Percentiles rank a stretch among this genome's conserved stretches.
Evolutionary conservation across 352 stramenopile species (phyloP).

Genomic region (Phytophthora quininea): DNA sequence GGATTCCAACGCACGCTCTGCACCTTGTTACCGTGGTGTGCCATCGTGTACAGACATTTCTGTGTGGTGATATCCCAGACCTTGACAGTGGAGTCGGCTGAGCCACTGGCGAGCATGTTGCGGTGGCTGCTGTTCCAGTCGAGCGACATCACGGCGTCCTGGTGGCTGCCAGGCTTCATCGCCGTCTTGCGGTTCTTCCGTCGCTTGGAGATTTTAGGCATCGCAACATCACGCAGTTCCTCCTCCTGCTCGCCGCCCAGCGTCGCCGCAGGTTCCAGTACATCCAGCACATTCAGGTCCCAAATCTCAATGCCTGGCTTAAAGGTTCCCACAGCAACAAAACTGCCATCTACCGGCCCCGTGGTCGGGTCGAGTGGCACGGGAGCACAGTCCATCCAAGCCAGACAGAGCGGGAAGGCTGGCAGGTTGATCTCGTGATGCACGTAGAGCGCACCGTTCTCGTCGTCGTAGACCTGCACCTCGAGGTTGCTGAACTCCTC

Average conservation of each 20-base stretch:
- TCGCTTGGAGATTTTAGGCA: slow-evolving; percentile 78
- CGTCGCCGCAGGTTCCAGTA: slow-evolving; percentile 95
- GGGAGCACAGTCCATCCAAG: slow-evolving; percentile 94
- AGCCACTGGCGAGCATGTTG: slow-evolving; percentile 98
- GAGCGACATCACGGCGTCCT: slow-evolving; percentile 97
- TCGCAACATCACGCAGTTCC: slow-evolving; percentile 75
- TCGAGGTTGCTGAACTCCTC: slow-evolving; percentile 99
- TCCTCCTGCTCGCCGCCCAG: slow-evolving; percentile 94
- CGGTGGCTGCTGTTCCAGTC: slow-evolving; percentile 97
- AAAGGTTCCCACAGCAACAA: slow-evolving; percentile 99
- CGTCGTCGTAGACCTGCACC: slow-evolving; percentile 98
- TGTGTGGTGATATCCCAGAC: slow-evolving; percentile 94
- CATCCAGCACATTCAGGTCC: slow-evolving; percentile 99
- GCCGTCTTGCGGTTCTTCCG: slow-evolving; percentile 71
- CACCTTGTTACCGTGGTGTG: slow-evolving; percentile 99
- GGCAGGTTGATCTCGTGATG: slow-evolving; percentile 99
- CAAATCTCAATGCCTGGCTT: slow-evolving; percentile 99
- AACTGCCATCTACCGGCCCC: slow-evolving; percentile 92
- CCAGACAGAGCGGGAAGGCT: slow-evolving; percentile 97
- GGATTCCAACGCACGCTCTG: slow-evolving; percentile 97
- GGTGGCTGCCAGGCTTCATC: slow-evolving; percentile 95
- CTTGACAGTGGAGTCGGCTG: slow-evolving; percentile 98
- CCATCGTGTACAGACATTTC: slow-evolving; percentile 95
- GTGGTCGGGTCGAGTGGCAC: slow-evolving; percentile 59
- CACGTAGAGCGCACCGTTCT: slow-evolving; percentile 97